phyloP scores from a whole-genome alignment of 169 alveolate species.

The Miamiensis avidus region DNA sequence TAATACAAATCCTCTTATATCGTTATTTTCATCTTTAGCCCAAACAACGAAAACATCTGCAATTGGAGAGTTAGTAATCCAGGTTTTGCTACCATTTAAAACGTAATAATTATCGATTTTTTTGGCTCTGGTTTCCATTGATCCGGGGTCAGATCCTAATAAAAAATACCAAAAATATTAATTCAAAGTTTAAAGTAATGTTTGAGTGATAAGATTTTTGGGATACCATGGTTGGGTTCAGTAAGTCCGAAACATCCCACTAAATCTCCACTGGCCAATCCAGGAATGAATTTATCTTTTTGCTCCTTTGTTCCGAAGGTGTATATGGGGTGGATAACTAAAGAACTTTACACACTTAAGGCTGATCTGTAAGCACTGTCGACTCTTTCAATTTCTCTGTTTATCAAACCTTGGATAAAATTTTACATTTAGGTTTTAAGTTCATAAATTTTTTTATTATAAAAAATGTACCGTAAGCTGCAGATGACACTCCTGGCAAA shows the following conservation, averaged over 20 bases:
- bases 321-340: constrained; percentile 84
- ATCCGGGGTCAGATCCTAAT: constrained; percentile 78
- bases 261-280: constrained; percentile 77
- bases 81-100: constrained; percentile 80
- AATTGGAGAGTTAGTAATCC: constrained; percentile 87
- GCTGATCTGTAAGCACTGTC: constrained; percentile 84
- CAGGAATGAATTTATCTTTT: constrained; percentile 76
- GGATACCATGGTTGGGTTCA: constrained; percentile 83
- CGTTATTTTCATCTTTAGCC: constrained; percentile 72
- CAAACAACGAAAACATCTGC: constrained; percentile 84
- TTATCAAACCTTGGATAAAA: constrained; percentile 60
- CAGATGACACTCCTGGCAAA: constrained; percentile 81
- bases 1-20: constrained; percentile 79
- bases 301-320: constrained; percentile 66
- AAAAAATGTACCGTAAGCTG: constrained; percentile 67
- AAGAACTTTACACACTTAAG: constrained; percentile 74
- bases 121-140: constrained; percentile 77
- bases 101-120: constrained; percentile 74
- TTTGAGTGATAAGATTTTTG: not conserved
- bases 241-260: constrained; percentile 86
- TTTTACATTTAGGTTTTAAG: too few relatives aligned
- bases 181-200: not conserved
- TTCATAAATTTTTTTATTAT: too few relatives aligned
- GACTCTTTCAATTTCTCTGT: constrained; percentile 81
- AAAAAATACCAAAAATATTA: not conserved